Percentiles rank a stretch among this genome's conserved stretches.
phyloP scores from a whole-genome alignment of 176 grass and related monocot genomes.

The Juncus inflexus region DNA sequence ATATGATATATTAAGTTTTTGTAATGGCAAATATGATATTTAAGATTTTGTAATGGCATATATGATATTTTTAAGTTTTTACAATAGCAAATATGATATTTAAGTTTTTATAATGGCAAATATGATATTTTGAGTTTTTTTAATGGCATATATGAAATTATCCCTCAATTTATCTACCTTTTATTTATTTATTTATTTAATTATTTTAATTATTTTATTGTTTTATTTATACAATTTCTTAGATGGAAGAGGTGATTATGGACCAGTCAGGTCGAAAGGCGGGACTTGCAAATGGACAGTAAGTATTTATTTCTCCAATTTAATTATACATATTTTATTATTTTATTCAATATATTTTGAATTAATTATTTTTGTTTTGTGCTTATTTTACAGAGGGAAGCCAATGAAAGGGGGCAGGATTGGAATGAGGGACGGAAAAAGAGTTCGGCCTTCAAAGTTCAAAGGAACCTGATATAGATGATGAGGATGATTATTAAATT shows the following conservation, averaged over 20 bases:
- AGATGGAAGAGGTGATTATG: constrained; percentile 88
- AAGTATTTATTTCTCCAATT: constrained; percentile 29
- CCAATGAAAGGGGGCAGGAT: constrained; percentile 9
- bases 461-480: constrained; percentile 6
- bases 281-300: constrained; percentile 90
- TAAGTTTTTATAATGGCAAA: too few species aligned
- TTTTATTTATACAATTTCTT: constrained; percentile 2
- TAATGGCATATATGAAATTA: too few species aligned
- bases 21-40: too few species aligned
- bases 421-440: constrained; percentile 70
- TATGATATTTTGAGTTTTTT: too few species aligned
- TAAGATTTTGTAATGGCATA: too few species aligned
- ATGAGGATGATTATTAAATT: neutral
- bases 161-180: neutral
- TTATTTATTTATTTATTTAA: constrained; percentile 7
- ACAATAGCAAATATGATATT: too few species aligned
- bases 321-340: neutral
- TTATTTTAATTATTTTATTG: neutral
- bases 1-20: too few species aligned
- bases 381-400: constrained; percentile 55
- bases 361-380: constrained; percentile 5
- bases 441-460: constrained; percentile 54
- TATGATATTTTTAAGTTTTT: too few species aligned
- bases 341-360: neutral
- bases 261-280: constrained; percentile 72